Conservation (phyloP, 2,329 filamentous ascomycete genomes). For the Boeremia lycopersici region DNA sequence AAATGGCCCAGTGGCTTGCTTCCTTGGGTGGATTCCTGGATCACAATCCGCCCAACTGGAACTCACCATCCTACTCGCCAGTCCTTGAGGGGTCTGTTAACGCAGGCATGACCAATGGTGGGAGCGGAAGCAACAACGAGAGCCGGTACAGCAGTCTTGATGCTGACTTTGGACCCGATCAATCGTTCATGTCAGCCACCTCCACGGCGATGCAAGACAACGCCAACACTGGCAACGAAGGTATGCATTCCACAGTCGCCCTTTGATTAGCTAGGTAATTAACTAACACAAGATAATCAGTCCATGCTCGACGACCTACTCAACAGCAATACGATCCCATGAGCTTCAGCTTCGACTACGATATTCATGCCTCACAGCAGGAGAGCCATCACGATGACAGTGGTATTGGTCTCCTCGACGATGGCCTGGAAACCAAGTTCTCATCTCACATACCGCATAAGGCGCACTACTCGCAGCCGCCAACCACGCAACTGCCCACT, state of each 20-base stretch:
- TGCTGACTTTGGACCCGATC: conserved; percentile 43
- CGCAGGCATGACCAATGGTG: conserved; percentile 38
- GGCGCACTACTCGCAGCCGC: conserved; percentile 30
- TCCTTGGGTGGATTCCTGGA: conserved; percentile 88
- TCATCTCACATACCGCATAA: conserved; percentile 32
- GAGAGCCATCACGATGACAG: conserved; percentile 44
- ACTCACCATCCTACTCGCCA: conserved; percentile 34
- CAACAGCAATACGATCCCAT: conserved; percentile 40
- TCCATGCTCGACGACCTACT: conserved; percentile 42
- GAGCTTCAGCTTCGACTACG: conserved; percentile 43
- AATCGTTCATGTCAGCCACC: conserved; percentile 41
- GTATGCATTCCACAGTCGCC: conserved; percentile 32
- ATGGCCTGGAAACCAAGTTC: conserved; percentile 45
- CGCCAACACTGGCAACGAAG: conserved; percentile 32
- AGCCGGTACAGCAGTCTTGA: conserved; percentile 48
- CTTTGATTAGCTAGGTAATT: conserved; percentile 30
- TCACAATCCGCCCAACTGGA: conserved; percentile 46
- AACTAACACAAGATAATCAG: conserved; percentile 46
- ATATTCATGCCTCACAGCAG: conserved; percentile 38
- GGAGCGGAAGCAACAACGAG: conserved; percentile 47
- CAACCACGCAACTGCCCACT: conserved; percentile 27
- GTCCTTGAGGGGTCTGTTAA: conserved; percentile 40
- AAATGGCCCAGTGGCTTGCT: conserved; percentile 89
- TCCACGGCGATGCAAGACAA: conserved; percentile 33
- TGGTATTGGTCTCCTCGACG: conserved; percentile 43